Evolutionary conservation across 495 filamentous ascomycete species (phyloP).

Genomic region (Bryoglossum gracile): DNA sequence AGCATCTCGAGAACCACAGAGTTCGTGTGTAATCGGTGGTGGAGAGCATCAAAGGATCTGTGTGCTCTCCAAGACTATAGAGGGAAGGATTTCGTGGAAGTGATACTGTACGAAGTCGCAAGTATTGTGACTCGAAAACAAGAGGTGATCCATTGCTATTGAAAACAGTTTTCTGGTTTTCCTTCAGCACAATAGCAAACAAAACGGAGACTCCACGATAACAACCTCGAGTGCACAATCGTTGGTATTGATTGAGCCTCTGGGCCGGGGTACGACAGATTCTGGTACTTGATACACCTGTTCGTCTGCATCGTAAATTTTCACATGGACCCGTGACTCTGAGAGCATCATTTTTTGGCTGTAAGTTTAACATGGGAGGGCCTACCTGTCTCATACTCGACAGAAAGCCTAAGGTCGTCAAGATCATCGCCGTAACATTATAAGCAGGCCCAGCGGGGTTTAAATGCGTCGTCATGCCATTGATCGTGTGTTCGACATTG

Average conservation of each 20-base stretch:
- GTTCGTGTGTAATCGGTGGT: conserved; percentile 70
- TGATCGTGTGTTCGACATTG: conserved; percentile 46
- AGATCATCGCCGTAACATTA: conserved; percentile 66
- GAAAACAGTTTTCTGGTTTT: conserved; percentile 62
- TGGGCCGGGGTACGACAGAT: conserved; percentile 57
- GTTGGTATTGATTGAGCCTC: not conserved
- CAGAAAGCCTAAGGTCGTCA: conserved; percentile 53
- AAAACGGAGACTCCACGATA: conserved; percentile 62
- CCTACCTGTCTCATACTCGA: conserved; percentile 68
- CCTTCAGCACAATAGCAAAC: conserved; percentile 57
- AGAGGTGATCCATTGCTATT: conserved; percentile 59
- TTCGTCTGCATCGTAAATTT: conserved; percentile 68
- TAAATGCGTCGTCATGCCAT: conserved; percentile 55
- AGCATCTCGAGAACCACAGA: conserved; percentile 69
- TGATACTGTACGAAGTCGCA: conserved; percentile 60
- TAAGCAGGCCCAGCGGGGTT: conserved; percentile 57
- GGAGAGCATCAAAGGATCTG: conserved; percentile 60
- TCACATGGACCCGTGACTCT: conserved; percentile 60
- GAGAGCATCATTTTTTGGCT: not conserved
- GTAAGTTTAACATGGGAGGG: conserved; percentile 8
- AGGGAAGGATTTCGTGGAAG: conserved; percentile 60
- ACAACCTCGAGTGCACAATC: conserved; percentile 52
- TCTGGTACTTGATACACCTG: conserved; percentile 73
- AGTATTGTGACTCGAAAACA: conserved; percentile 72
- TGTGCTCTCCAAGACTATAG: conserved; percentile 77